phyloP scores from a whole-genome alignment of 2,329 filamentous ascomycete species.

The Trichoderma arundinaceum region DNA sequence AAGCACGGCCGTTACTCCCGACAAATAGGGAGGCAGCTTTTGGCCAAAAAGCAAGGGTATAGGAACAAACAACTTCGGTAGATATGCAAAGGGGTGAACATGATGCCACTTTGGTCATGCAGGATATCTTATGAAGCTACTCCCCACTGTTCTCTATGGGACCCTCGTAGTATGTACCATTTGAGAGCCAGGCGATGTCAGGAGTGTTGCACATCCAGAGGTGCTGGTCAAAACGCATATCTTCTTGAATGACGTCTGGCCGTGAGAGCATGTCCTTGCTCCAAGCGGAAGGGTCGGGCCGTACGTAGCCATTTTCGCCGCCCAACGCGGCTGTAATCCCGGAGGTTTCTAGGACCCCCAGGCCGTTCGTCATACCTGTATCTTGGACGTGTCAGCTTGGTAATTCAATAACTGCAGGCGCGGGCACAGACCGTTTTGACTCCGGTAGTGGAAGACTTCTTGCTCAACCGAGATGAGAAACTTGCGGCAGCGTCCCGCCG shows the following conservation, averaged over 20 bases:
- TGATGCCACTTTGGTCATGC: background rate
- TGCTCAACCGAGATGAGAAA: conserved; percentile 7
- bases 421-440: background rate
- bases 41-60: too few species aligned
- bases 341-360: background rate
- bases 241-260: background rate
- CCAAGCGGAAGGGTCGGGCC: background rate
- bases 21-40: too few species aligned
- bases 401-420: background rate
- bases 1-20: too few species aligned
- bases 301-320: background rate
- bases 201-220: conserved; percentile 1
- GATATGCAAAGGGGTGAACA: background rate
- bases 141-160: background rate
- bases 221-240: background rate
- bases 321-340: background rate
- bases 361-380: background rate
- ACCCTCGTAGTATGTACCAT: background rate
- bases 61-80: too few species aligned
- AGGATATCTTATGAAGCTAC: background rate
- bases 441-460: conserved; percentile 10
- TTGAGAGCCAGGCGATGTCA: background rate
- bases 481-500: conserved; percentile 15
- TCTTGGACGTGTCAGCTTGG: background rate
- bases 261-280: background rate